Evolutionary conservation across 805 yeast genomes (phyloP).

Genomic region (Sugiyamaella lignohabitans): DNA sequence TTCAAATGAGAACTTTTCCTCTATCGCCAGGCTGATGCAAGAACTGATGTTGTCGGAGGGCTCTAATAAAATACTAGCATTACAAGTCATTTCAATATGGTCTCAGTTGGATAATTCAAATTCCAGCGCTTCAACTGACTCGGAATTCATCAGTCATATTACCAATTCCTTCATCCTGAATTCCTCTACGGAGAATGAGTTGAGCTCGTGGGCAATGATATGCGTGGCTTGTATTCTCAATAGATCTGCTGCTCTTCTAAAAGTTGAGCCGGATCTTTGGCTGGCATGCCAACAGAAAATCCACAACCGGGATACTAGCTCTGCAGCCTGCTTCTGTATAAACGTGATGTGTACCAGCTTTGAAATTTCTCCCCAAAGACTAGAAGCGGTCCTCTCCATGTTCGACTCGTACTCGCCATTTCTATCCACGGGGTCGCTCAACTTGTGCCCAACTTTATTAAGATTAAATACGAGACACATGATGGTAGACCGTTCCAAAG

Average conservation of each 20-base stretch:
- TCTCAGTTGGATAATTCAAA: neutral
- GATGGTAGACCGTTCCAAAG: too few relatives aligned
- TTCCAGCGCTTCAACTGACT: neutral
- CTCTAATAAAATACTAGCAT: too few relatives aligned
- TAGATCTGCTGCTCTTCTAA: neutral
- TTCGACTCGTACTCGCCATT: slow-evolving; percentile 4
- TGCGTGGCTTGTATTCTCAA: slow-evolving; percentile 6
- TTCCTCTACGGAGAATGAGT: neutral
- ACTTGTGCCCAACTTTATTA: neutral
- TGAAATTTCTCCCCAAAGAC: neutral
- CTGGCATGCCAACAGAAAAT: neutral
- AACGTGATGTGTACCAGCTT: too few relatives aligned
- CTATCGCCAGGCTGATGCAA: too few relatives aligned
- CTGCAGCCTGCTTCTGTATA: neutral
- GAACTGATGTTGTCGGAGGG: neutral
- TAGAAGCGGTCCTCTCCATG: slow-evolving; percentile 1
- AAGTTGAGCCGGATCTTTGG: neutral
- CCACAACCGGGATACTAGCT: neutral
- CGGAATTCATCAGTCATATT: neutral
- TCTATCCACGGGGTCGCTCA: slow-evolving; percentile 1
- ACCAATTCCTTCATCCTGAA: neutral
- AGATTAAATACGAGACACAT: neutral
- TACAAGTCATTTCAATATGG: neutral
- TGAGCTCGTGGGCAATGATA: slow-evolving; percentile 6
- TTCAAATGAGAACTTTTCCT: too few relatives aligned